These are phyloP conservation scores for Ophiostoma himal-ulmi DNA, from an alignment of 2,329 filamentous ascomycete species.

Conservation along the genomic window DNA sequence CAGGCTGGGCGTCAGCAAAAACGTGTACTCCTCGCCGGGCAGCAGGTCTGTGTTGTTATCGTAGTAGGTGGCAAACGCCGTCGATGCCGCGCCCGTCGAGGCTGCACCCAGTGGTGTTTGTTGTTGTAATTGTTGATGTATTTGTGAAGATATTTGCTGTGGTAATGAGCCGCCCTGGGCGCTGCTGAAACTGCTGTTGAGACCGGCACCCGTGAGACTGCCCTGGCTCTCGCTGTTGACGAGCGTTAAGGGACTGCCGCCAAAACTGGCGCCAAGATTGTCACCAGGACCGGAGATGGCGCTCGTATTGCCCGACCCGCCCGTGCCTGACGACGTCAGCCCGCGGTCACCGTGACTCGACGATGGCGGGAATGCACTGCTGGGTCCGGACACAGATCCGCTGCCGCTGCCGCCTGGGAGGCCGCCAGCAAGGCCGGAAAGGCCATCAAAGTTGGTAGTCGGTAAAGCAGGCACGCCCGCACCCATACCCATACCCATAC, in stretches of 20 bases:
- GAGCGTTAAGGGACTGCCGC: conserved; percentile 24
- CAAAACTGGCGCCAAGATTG: conserved; percentile 24
- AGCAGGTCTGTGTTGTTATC: conserved; percentile 60
- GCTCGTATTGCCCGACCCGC: conserved; percentile 25
- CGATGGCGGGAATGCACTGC: not conserved
- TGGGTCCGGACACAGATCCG: conserved; percentile 24
- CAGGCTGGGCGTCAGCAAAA: conserved; percentile 82
- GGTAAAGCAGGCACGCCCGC: conserved; percentile 7
- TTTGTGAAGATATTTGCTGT: not conserved
- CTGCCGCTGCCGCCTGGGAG: conserved; percentile 16
- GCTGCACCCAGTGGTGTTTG: conserved; percentile 23
- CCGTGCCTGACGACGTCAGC: conserved; percentile 27
- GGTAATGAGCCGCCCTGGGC: conserved; percentile 31
- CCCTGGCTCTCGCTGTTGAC: conserved; percentile 27
- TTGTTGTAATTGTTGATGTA: not conserved
- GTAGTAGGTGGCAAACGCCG: conserved; percentile 40
- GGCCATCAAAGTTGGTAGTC: not conserved
- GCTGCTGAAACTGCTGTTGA: conserved; percentile 33
- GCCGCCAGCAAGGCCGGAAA: conserved; percentile 10
- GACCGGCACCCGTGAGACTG: conserved; percentile 26
- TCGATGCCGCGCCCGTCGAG: conserved; percentile 30
- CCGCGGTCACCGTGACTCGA: conserved; percentile 12
- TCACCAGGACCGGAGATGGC: conserved; percentile 47
- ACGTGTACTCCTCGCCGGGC: conserved; percentile 79
- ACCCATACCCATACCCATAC: conserved; percentile 8